phyloP scores from a whole-genome alignment of 768 basidiomycete genomes.

The Trametes gibbosa region DNA sequence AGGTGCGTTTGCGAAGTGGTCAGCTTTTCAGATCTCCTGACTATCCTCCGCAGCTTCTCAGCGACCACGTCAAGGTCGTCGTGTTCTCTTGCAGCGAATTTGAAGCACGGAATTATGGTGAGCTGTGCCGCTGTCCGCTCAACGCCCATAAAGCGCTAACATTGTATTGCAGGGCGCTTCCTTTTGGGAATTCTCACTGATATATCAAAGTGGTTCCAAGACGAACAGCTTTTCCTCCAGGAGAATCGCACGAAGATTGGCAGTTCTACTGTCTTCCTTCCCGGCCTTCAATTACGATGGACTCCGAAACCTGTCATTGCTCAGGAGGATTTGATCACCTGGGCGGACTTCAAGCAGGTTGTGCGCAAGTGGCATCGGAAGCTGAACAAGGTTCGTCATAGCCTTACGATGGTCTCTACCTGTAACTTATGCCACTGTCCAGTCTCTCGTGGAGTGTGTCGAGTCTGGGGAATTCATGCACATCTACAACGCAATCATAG shows the following conservation, averaged over 20 bases:
- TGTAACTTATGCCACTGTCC: not conserved
- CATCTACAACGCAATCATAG: conserved; percentile 93
- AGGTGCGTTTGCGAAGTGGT: conserved; percentile 40
- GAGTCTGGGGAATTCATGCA: conserved; percentile 93
- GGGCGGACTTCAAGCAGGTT: conserved; percentile 68
- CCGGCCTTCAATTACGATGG: conserved; percentile 64
- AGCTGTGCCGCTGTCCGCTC: conserved; percentile 13
- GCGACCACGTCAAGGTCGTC: conserved; percentile 78
- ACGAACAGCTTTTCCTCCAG: conserved; percentile 69
- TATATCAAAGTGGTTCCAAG: conserved; percentile 74
- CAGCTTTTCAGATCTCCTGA: not conserved
- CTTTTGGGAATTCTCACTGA: conserved; percentile 76
- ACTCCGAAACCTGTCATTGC: conserved; percentile 41
- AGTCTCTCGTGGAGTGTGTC: conserved; percentile 82
- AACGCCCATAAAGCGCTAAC: not conserved
- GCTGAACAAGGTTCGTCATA: conserved; percentile 56
- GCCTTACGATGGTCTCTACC: too few relatives aligned
- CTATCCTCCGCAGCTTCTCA: conserved; percentile 60
- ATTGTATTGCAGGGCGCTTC: conserved; percentile 67
- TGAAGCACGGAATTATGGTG: conserved; percentile 93
- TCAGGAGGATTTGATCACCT: conserved; percentile 57
- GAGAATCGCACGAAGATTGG: conserved; percentile 66
- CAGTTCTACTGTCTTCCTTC: conserved; percentile 59
- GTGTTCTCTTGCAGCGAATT: conserved; percentile 95
- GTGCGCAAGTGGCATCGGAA: conserved; percentile 84